Evolutionary conservation across 768 basidiomycete species (phyloP).

Genomic region (Kwoniella bestiolae): DNA sequence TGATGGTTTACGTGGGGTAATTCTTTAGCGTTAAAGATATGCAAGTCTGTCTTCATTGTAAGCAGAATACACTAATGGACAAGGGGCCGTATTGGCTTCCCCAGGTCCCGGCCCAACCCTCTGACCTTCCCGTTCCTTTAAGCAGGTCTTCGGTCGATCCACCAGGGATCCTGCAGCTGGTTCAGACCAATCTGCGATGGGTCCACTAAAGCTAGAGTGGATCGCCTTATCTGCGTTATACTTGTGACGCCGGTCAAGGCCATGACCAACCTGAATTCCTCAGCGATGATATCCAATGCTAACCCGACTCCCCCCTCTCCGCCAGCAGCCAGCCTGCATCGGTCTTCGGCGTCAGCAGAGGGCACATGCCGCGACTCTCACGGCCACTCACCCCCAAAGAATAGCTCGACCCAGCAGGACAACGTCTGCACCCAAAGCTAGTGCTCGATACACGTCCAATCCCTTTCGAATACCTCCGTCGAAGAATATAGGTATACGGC

Average conservation of each 20-base stretch:
- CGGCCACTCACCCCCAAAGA: constrained; percentile 64
- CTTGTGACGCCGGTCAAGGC: constrained; percentile 9
- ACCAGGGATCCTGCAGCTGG: neutral
- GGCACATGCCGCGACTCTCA: neutral
- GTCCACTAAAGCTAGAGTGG: constrained; percentile 8
- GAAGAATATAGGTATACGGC: constrained; percentile 59
- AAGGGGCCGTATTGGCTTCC: no score
- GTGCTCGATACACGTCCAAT: constrained; percentile 74
- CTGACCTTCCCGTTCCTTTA: no score
- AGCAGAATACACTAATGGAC: no score
- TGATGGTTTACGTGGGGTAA: no score
- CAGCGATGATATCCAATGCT: constrained; percentile 61
- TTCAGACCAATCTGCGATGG: constrained; percentile 1
- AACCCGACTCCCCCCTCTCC: constrained; percentile 77
- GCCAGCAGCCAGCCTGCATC: constrained; percentile 61
- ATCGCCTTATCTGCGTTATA: constrained; percentile 4
- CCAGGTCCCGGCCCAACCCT: no score
- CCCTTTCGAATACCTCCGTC: constrained; percentile 73
- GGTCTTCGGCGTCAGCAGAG: neutral
- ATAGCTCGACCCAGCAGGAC: constrained; percentile 66
- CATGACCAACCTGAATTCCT: constrained; percentile 17
- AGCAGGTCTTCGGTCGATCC: neutral
- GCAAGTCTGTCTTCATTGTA: no score
- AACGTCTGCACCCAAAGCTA: constrained; percentile 82
- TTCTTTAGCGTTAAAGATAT: no score